Percentiles rank a stretch among this genome's conserved stretches.
Conservation (phyloP, 257 asterid genomes). For the Gentiana dahurica region DNA sequence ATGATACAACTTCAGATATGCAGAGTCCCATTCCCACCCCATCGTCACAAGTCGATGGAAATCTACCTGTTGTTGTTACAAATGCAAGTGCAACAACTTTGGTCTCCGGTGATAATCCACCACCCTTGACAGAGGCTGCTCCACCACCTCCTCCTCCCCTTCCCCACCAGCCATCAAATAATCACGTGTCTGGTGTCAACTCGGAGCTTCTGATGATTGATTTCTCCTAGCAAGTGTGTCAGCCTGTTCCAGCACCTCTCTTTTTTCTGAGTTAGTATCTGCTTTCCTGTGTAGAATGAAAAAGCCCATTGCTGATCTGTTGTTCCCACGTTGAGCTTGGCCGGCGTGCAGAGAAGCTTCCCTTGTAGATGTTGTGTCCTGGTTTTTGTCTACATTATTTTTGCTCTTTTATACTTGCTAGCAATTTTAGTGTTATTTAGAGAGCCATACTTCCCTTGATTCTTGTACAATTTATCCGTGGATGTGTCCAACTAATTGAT, state of each 20-base stretch:
- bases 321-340: no score
- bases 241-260: no score
- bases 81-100: slow-evolving; percentile 22
- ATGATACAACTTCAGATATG: slow-evolving; percentile 26
- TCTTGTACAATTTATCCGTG: no score
- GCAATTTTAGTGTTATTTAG: no score
- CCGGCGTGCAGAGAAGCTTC: no score
- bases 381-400: no score
- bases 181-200: slow-evolving; percentile 29
- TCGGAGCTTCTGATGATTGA: slow-evolving; percentile 57
- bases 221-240: slow-evolving; percentile 33
- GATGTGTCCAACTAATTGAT: no score
- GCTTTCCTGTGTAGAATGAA: no score
- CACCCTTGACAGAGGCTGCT: slow-evolving; percentile 11
- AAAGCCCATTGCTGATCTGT: no score
- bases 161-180: slow-evolving; percentile 23
- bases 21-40: slow-evolving; percentile 16
- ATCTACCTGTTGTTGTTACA: slow-evolving; percentile 12
- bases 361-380: no score
- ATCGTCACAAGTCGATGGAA: slow-evolving; percentile 23
- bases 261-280: neutral
- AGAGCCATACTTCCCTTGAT: no score
- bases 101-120: slow-evolving; percentile 14
- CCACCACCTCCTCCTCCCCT: slow-evolving; percentile 11
- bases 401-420: no score